Evolutionary conservation across 2,329 filamentous ascomycete species (phyloP), one percentile per base, ranked within the genome.

Genomic region (Bisporella sp.): DNA sequence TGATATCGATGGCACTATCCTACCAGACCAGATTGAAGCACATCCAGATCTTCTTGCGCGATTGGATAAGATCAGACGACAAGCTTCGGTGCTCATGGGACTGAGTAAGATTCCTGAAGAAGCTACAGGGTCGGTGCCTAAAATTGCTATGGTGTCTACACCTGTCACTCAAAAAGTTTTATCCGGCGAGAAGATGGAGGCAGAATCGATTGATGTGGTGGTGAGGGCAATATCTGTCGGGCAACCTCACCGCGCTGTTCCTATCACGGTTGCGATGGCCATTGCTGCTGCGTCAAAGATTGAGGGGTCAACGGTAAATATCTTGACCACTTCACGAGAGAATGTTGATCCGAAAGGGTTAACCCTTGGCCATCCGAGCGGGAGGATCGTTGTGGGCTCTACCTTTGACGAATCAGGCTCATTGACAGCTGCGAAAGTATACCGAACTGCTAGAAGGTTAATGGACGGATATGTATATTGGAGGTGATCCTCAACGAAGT

Each of bases 81-180:
- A 73, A 42, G 84, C 78, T 1, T 77, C 79, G 0, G 71, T 76
- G 0, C 70, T 69, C 29, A 87, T 87, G 82, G 81, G 82, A 0
- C 68, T 87, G 5, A 44, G 72, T 74, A 6, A 57, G 62, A 13
- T 67, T 65, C 6, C 61, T 61, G 33, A 62, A 65, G 28, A 61
- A 57, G n/a, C 75, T 75, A 72, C 75, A 0, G 73, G 76, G 0
- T 79, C 78, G 2, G 76, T 86, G 1, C 83, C 84, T 1, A 85
- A 87, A 61, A 79, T 87, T 39, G 77, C 74, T 9, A 67, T 84
- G 11, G 71, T 82, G 1, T 75, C 74, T 3, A 57, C 58, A 35
- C 65, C 69, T 8, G 57, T 57, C n/a, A 62, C 62, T 33, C 72
- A 68, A 52, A 49, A 45, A 50, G 64, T 71, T 3, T 56, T 73